Evolutionary conservation across 768 basidiomycete species (phyloP), one percentile per base, ranked within the genome.

Genomic region (Xerocomus brunneocitrinus): DNA sequence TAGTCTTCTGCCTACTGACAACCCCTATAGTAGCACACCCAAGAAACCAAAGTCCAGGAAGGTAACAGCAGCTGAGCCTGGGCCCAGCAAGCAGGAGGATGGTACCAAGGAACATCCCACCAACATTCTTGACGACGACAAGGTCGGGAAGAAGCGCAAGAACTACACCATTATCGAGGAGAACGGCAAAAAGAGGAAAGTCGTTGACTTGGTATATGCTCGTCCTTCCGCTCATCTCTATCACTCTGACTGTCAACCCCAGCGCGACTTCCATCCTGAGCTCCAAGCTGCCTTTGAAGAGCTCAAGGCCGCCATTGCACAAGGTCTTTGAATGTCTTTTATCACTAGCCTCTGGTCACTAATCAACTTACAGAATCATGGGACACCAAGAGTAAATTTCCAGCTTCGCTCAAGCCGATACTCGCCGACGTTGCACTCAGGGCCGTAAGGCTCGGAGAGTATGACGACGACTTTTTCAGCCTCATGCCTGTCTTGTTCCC

Each of bases 391-490:
- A 87, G 87, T 62, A 95, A 92, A 66, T 99, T 99, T 74, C 95
- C 95, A 8, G 84, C 85, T 0, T 62, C 69, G 5, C 72, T 99
- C 58, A 91, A 91, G 57, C 89, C 89, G 0, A 57, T 81, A 5
- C 78, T 98, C 4, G 73, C 76, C n/a, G 67, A 80, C 9, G 78
- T 91, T 38, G 91, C 93, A 0, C 64, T 90, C 36, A 78, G 84
- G 47, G 95, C 95, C 0, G 82, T 95, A 62, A 74, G 79, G 27
- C 77, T 89, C n/a, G 89, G 85, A 67, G 85, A 95, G 65, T 97
- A 95, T 70, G 88, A 91, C 56, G 94, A 95, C 16, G 81, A 89
- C 61, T 95, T 95, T 68, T 98, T 95, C 73, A 85, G 83, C 61
- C 75, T 87, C 19, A 88, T 98, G 83, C 91, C 95, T 0, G 76